phyloP scores from a whole-genome alignment of 257 asterid genomes.

The Capsicum pubescens region DNA sequence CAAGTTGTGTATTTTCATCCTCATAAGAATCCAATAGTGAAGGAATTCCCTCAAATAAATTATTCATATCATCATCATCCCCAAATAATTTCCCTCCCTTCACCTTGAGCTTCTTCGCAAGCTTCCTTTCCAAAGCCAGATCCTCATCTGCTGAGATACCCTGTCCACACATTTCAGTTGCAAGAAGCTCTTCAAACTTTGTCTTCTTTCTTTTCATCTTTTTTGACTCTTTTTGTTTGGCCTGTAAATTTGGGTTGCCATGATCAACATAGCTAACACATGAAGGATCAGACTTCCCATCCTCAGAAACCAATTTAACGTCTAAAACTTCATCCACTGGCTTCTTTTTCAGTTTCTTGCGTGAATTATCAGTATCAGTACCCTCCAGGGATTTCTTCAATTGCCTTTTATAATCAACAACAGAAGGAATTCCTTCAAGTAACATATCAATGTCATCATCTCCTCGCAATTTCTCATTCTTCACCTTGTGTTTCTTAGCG shows the following conservation, averaged over 20 bases:
- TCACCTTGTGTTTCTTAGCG: slow-evolving; percentile 82
- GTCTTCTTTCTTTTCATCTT: slow-evolving; percentile 47
- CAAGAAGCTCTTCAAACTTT: slow-evolving; percentile 52
- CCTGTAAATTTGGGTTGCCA: slow-evolving; percentile 39
- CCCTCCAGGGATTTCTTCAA: slow-evolving; percentile 28
- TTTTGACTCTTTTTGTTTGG: slow-evolving; percentile 39
- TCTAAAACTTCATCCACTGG: slow-evolving; percentile 42
- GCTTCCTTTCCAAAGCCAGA: slow-evolving; percentile 65
- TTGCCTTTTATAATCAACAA: slow-evolving; percentile 44
- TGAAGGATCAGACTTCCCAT: slow-evolving; percentile 43
- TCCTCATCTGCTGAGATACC: slow-evolving; percentile 46
- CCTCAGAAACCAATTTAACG: slow-evolving; percentile 38
- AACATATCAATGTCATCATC: slow-evolving; percentile 62
- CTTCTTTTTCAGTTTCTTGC: slow-evolving; percentile 36
- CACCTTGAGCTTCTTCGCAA: slow-evolving; percentile 85
- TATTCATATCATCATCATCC: slow-evolving; percentile 60
- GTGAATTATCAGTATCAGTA: slow-evolving; percentile 28
- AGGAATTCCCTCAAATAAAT: slow-evolving; percentile 60
- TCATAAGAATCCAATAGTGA: slow-evolving; percentile 41
- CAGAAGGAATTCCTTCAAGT: slow-evolving; percentile 66
- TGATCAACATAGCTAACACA: slow-evolving; percentile 41
- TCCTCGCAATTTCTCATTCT: slow-evolving; percentile 61
- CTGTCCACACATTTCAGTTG: slow-evolving; percentile 40
- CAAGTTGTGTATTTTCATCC: slow-evolving; percentile 34
- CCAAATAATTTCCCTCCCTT: slow-evolving; percentile 66